Percentiles rank a stretch among this genome's conserved stretches.
Conservation (phyloP, 2,329 filamentous ascomycete species). For the Nemania sp. region DNA sequence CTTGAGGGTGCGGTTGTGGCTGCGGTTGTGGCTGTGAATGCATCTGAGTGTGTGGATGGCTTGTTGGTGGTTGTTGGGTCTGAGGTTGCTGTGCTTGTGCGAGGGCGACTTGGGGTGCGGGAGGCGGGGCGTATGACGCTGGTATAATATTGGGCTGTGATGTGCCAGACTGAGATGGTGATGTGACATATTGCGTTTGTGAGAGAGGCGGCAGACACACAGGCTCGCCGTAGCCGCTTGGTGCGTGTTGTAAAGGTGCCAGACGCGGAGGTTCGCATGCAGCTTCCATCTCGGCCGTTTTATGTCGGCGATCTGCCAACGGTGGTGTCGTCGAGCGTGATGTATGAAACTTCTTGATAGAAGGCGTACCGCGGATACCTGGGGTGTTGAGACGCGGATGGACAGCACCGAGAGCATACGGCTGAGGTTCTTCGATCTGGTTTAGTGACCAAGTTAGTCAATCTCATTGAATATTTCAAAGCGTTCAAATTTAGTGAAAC, state of each 20-base stretch:
- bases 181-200: conserved; percentile 33
- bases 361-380: conserved; percentile 22
- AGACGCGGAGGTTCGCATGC: conserved; percentile 31
- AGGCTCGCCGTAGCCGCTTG: conserved; percentile 31
- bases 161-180: conserved; percentile 21
- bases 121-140: conserved; percentile 22
- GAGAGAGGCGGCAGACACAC: conserved; percentile 37
- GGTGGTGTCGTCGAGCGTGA: conserved; percentile 31
- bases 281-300: conserved; percentile 15
- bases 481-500: not conserved
- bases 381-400: conserved; percentile 33
- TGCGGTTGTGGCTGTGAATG: conserved; percentile 26
- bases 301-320: conserved; percentile 19
- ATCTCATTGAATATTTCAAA: not conserved
- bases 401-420: conserved; percentile 32
- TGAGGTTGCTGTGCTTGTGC: conserved; percentile 29
- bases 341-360: conserved; percentile 28
- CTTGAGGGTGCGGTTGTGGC: conserved; percentile 28
- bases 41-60: conserved; percentile 24
- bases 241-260: conserved; percentile 34
- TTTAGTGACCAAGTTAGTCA: conserved; percentile 15
- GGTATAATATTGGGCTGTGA: conserved; percentile 14
- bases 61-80: conserved; percentile 27
- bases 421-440: conserved; percentile 32
- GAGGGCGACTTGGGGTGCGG: conserved; percentile 20